A percentile compares a stretch with the other conserved stretches of the same genome.
Conservation (phyloP, 371 early-diverging fungal species). For the Rhizopus sp. region DNA sequence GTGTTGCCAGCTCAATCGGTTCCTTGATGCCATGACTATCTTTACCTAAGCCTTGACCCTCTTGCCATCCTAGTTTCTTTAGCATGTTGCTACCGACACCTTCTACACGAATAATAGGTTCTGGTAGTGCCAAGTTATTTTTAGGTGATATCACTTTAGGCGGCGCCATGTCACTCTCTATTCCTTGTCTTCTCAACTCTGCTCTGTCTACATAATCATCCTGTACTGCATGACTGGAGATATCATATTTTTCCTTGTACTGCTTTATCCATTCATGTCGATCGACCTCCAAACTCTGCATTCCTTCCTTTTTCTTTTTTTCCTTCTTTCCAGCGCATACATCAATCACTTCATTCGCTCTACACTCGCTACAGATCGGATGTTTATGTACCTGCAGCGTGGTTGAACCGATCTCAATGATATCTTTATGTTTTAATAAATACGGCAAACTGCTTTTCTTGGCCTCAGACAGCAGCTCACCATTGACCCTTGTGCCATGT, state of each 20-base stretch:
- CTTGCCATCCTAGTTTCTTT: slow-evolving; percentile 48
- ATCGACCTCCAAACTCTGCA: slow-evolving; percentile 12
- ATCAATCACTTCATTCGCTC: slow-evolving; percentile 22
- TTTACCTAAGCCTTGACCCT: slow-evolving; percentile 43
- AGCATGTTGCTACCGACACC: slow-evolving; percentile 40
- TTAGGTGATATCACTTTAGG: neutral
- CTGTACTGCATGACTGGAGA: neutral
- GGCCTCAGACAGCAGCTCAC: slow-evolving; percentile 33
- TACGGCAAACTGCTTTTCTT: slow-evolving; percentile 40
- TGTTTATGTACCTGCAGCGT: slow-evolving; percentile 41
- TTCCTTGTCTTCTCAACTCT: slow-evolving; percentile 14
- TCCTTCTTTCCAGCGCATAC: slow-evolving; percentile 11
- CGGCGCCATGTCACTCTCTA: neutral
- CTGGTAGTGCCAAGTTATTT: slow-evolving; percentile 13
- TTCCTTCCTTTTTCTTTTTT: slow-evolving; percentile 4
- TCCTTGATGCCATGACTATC: slow-evolving; percentile 31
- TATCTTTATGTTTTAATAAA: slow-evolving; percentile 31
- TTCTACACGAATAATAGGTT: slow-evolving; percentile 1
- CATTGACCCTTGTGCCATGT: slow-evolving; percentile 48
- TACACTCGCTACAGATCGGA: slow-evolving; percentile 32
- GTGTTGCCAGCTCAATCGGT: slow-evolving; percentile 23
- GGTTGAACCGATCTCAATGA: slow-evolving; percentile 36
- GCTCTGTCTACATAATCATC: slow-evolving; percentile 22
- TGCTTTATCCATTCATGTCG: slow-evolving; percentile 18
- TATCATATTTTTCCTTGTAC: slow-evolving; percentile 5